phyloP scores from a whole-genome alignment of 1,284 basidiomycete species.

The Microbotryomycetes sp. region DNA sequence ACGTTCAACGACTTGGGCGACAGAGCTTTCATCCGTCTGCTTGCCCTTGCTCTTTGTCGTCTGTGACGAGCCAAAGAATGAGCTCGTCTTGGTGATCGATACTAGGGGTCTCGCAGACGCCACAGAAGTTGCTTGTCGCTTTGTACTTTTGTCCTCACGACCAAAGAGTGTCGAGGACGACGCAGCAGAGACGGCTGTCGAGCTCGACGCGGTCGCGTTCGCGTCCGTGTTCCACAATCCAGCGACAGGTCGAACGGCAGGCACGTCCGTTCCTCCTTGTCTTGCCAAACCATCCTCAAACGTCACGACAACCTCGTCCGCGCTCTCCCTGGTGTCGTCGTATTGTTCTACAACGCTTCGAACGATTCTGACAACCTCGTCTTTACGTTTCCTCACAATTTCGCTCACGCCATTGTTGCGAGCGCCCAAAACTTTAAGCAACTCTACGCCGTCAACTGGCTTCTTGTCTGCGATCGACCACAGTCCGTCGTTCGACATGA shows the following conservation, averaged over 20 bases:
- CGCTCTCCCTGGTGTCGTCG: slow-evolving; percentile 15
- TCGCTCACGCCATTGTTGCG: slow-evolving; percentile 46
- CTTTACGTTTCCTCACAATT: slow-evolving; percentile 29
- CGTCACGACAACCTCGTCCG: slow-evolving; percentile 1
- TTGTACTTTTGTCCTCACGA: slow-evolving; percentile 17
- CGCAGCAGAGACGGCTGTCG: slow-evolving; percentile 3
- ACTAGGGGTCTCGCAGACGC: background rate
- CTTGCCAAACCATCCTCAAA: background rate
- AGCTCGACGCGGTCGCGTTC: slow-evolving; percentile 20
- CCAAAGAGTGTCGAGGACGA: slow-evolving; percentile 40
- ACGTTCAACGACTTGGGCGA: slow-evolving; percentile 41
- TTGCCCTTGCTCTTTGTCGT: slow-evolving; percentile 31
- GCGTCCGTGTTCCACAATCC: slow-evolving; percentile 17
- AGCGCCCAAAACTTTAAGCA: slow-evolving; percentile 39
- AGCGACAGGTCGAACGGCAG: slow-evolving; percentile 16
- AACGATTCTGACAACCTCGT: slow-evolving; percentile 13
- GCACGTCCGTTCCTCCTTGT: slow-evolving; percentile 7
- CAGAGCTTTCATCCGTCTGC: background rate
- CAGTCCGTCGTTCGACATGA: slow-evolving; percentile 63
- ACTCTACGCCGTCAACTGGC: slow-evolving; percentile 52
- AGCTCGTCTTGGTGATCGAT: slow-evolving; percentile 37
- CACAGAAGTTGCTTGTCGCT: background rate
- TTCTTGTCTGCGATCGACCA: slow-evolving; percentile 58
- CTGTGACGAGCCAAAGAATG: slow-evolving; percentile 43
- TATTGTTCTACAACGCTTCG: slow-evolving; percentile 45